Evolutionary conservation across 2,329 filamentous ascomycete species (phyloP).

Genomic region (Stromatinia cepivora): DNA sequence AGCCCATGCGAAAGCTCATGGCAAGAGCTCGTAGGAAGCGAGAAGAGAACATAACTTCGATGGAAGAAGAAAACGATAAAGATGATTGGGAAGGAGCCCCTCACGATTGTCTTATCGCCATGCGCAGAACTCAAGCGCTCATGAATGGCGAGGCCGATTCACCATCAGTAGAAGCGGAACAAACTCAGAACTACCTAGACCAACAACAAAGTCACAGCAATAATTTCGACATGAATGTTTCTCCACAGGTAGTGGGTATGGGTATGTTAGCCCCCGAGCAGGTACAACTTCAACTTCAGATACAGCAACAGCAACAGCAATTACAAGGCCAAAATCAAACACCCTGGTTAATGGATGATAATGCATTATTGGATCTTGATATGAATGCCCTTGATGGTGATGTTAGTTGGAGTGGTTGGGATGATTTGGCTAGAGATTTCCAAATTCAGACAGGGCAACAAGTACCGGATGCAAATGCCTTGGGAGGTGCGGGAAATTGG

Average conservation of each 20-base stretch:
- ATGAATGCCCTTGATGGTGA: constrained; percentile 37
- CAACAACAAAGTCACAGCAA: background rate
- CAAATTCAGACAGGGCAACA: constrained; percentile 31
- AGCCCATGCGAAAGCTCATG: constrained; percentile 61
- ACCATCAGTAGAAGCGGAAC: background rate
- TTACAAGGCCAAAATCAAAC: constrained; percentile 21
- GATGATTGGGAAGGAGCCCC: constrained; percentile 22
- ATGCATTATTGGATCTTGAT: constrained; percentile 35
- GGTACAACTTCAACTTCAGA: constrained; percentile 33
- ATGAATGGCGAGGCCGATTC: background rate
- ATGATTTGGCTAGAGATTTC: constrained; percentile 42
- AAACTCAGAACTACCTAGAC: background rate
- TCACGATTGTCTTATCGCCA: constrained; percentile 11
- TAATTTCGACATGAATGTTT: constrained; percentile 23
- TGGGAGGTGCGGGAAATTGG: constrained; percentile 37
- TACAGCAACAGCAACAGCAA: constrained; percentile 30
- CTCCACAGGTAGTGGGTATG: constrained; percentile 34
- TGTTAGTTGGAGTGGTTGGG: constrained; percentile 42
- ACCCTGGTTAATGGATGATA: constrained; percentile 37
- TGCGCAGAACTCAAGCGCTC: background rate
- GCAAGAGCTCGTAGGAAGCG: constrained; percentile 56
- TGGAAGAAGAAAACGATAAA: constrained; percentile 17
- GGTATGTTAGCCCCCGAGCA: constrained; percentile 32
- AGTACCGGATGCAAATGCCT: constrained; percentile 25
- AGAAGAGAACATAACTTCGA: constrained; percentile 48